Evolutionary conservation across 2,329 filamentous ascomycete genomes (phyloP), one percentile per base, ranked within the genome.

Genomic region (Tolypocladium ophioglossoides): DNA sequence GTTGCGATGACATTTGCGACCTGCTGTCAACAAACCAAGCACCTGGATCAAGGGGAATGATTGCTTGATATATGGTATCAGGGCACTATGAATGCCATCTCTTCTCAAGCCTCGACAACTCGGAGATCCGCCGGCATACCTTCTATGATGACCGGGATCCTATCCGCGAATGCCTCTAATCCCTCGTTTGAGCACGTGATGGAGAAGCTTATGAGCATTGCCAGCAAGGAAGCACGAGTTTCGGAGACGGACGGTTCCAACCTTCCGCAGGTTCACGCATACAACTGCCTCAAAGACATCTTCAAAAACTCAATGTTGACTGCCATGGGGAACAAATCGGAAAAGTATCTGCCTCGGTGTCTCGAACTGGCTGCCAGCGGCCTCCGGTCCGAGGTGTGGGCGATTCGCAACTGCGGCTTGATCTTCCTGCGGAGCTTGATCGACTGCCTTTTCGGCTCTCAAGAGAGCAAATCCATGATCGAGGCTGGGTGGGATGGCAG

Each of bases 201-300:
- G 65, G 64, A 68, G 7, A 80, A 83, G 37, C 75, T 91, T 5
- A 78, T 82, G 56, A 66, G 69, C 4, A 83, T 89, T 52, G 82
- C 84, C 7, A 69, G 74, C 27, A 68, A 73, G 24, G 75, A 80
- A 51, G 79, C 79, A 4, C 71, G 67, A 11, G 74, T 78, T 44
- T 74, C 77, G 0, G 77, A 82, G 55, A 82, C 79, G 0, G 82
- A 85, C 55, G 82, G 78, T 34, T 79, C 79, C 2, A 85, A 87
- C 41, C 72, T 97, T 5, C 87, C 91, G 0, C 92, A 99, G 69
- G 94, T 99, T 0, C 94, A 99, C 68, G 91, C 94, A 0, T 80
- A 96, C 65, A 99, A 99, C 66, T 96, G 89, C 57, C 74, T 99
- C 55, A 94, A 94, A 65, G 91, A 95, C 59, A 85, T 96, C 2